Conservation (phyloP, 2,329 filamentous ascomycete species). For the Hypoxylon sp. region DNA sequence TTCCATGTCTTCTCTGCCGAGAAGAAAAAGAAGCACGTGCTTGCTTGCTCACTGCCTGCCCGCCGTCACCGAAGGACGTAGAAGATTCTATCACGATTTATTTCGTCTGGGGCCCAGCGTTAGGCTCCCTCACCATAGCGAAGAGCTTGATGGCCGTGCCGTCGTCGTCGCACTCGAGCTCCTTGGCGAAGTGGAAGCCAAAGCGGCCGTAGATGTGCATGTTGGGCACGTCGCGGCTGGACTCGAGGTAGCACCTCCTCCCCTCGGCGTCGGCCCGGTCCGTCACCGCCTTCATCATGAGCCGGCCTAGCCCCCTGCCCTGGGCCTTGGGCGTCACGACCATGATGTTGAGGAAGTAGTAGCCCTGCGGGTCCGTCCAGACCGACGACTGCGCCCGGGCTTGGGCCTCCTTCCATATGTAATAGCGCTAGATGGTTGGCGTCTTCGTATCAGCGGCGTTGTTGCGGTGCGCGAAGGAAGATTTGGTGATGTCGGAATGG, state of each 20-base stretch:
- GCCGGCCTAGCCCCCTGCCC: conserved; percentile 73
- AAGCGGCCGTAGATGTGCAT: conserved; percentile 76
- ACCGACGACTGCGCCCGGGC: conserved; percentile 69
- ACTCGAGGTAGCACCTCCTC: conserved; percentile 76
- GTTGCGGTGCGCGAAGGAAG: conserved; percentile 7
- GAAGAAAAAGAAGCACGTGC: not conserved
- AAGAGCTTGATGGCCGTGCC: conserved; percentile 66
- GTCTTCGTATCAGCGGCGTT: conserved; percentile 33
- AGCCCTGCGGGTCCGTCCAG: conserved; percentile 74
- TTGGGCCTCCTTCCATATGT: conserved; percentile 78
- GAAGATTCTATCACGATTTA: conserved; percentile 12
- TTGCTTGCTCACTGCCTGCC: not conserved
- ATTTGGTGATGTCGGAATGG: conserved; percentile 9
- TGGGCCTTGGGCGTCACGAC: conserved; percentile 74
- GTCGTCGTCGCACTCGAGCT: conserved; percentile 75
- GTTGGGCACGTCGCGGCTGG: conserved; percentile 74
- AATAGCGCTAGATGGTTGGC: conserved; percentile 65
- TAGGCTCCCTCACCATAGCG: conserved; percentile 60
- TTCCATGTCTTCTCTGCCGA: not conserved
- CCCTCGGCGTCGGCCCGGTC: conserved; percentile 72
- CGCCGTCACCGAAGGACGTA: not conserved
- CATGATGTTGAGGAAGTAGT: conserved; percentile 83
- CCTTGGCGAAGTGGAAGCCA: conserved; percentile 73
- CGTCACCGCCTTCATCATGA: conserved; percentile 73
- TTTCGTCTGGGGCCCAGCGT: conserved; percentile 32